Conservation (phyloP, 73 alveolate genomes). For the Tetrahymena malaccensis region DNA sequence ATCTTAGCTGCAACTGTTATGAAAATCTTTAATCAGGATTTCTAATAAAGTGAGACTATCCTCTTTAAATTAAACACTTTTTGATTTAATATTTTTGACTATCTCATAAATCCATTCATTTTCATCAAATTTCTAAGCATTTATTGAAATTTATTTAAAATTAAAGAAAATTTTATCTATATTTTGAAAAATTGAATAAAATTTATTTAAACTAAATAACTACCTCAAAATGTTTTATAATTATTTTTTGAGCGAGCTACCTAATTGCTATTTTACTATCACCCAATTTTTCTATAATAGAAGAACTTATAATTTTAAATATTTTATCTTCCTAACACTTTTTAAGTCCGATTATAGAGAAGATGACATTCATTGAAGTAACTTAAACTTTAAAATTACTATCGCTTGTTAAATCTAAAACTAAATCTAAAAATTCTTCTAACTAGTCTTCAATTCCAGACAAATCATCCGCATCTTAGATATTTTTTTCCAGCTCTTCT, state of each 20-base stretch:
- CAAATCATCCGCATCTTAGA: not conserved
- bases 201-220: not conserved
- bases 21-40: not conserved
- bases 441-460: not conserved
- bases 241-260: not conserved
- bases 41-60: not conserved
- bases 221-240: not conserved
- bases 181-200: not conserved
- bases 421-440: not conserved
- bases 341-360: not conserved
- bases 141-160: not conserved
- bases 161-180: not conserved
- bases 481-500: not conserved
- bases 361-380: not conserved
- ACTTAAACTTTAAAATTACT: not conserved
- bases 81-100: not conserved
- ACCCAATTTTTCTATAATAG: not conserved
- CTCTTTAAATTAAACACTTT: not conserved
- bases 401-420: not conserved
- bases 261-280: not conserved
- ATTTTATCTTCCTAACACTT: not conserved
- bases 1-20: not conserved
- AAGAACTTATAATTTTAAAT: not conserved
- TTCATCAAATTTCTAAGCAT: not conserved
- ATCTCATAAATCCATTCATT: not conserved